Base-by-base conservation (phyloP, 2,329 filamentous ascomycete genomes). In the Huntiella omanensis region DNA sequence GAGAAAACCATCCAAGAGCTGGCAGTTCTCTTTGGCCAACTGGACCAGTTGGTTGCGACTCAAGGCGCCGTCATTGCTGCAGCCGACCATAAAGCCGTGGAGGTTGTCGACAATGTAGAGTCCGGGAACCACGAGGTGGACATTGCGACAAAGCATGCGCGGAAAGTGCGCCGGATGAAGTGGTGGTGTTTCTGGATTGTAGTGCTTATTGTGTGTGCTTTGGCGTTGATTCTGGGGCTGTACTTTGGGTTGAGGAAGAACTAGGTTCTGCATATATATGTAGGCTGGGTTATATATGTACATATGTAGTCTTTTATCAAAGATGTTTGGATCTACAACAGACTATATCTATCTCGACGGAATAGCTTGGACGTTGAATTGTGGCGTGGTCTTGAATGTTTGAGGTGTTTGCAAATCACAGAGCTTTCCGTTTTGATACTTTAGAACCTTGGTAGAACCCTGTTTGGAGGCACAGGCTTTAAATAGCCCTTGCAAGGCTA, bases 1-100 rank as follows among this genome's bases (percentile, higher is more conserved):
- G 82, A 88, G 62, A 69, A 73, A 58, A 85, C 80, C 4, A 70
- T 88, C 52, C 64, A 66, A 33, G 80, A 88, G 59, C 71, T 88
- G 37, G 70, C 75, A 19, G 59, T 70, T 41, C 70, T 88, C 54
- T 86, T 85, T 66, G 67, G 77, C 53, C 77, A 87, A 56, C 74
- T 91, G 51, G 80, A 81, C 49, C 75, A 81, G 54, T 67, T 81
- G 50, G 76, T 88, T 49, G 73, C 83, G 54, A 70, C 78, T 55
- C 82, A 88, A 57, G 81, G 85, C 49, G 62, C 67, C 13, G 64
- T 74, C 41, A 70, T 87, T 43, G 58, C 67, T 51, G 64, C 71
- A 43, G 70, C 74, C 43, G 80, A 84, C 60, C 58, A 70, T 46
- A 76, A 80, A 58, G 80, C 80, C 35, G 64, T 72, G 49, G 66